phyloP scores from a whole-genome alignment of 1,284 basidiomycete species.

The Crepidotus sp. region DNA sequence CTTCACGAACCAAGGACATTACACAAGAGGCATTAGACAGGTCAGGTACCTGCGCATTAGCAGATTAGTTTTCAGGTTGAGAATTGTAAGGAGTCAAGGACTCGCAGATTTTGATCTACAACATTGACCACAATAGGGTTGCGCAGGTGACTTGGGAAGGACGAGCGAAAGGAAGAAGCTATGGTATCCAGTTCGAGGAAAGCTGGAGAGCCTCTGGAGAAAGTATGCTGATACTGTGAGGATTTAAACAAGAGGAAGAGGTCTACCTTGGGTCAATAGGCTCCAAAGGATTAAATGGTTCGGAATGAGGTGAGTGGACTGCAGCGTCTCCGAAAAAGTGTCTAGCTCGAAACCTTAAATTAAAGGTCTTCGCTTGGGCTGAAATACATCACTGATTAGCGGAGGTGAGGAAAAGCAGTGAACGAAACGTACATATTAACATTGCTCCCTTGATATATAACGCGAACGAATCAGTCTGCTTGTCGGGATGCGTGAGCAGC shows the following conservation, averaged over 20 bases:
- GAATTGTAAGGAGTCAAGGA: not conserved
- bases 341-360: conserved; percentile 53
- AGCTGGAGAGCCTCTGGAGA: conserved; percentile 35
- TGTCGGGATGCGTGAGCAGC: conserved; percentile 48
- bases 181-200: conserved; percentile 60
- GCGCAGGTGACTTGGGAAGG: conserved; percentile 49
- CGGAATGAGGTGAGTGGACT: conserved; percentile 26
- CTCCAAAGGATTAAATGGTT: conserved; percentile 25
- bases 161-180: conserved; percentile 45
- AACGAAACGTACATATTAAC: conserved; percentile 38
- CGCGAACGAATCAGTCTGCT: conserved; percentile 65
- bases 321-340: conserved; percentile 47
- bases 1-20: conserved; percentile 21
- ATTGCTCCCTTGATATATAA: conserved; percentile 66
- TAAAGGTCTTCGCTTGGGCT: conserved; percentile 64
- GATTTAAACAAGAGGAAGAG: not conserved
- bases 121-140: conserved; percentile 47
- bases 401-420: not conserved
- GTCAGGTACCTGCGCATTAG: conserved; percentile 37
- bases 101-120: conserved; percentile 50
- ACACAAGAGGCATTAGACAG: conserved; percentile 56
- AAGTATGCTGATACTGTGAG: not conserved
- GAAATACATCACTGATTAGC: conserved; percentile 4
- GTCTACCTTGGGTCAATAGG: conserved; percentile 40
- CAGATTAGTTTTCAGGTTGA: too few species aligned